Percentiles rank a stretch among this genome's conserved stretches.
Conservation (phyloP, 768 basidiomycete genomes). For the Suillus subluteus region DNA sequence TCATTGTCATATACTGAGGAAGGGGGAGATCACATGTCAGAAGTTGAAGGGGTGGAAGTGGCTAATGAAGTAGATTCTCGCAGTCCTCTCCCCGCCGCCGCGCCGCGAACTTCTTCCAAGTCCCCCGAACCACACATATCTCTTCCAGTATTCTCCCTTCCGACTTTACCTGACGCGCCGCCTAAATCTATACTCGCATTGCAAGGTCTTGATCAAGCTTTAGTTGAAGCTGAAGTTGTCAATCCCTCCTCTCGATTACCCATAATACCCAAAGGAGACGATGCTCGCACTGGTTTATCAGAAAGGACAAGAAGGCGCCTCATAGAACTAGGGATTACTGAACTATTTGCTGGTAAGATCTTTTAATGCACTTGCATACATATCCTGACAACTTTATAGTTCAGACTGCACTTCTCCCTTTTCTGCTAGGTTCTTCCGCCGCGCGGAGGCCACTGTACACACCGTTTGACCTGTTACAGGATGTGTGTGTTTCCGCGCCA, state of each 20-base stretch:
- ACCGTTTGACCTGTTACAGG: constrained; percentile 68
- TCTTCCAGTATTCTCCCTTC: constrained; percentile 73
- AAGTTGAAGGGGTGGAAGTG: too few species aligned
- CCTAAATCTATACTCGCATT: constrained; percentile 70
- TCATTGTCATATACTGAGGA: too few species aligned
- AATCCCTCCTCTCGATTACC: constrained; percentile 52
- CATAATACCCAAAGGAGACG: constrained; percentile 42
- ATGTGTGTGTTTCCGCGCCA: constrained; percentile 94
- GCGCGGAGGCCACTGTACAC: constrained; percentile 56
- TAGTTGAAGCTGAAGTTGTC: constrained; percentile 71
- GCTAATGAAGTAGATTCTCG: too few species aligned
- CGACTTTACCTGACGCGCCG: constrained; percentile 67
- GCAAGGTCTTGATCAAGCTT: constrained; percentile 78
- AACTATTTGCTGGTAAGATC: constrained; percentile 84
- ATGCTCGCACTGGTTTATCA: constrained; percentile 55
- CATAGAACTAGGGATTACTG: constrained; percentile 76
- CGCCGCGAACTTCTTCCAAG: constrained; percentile 15
- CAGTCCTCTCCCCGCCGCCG: constrained; percentile 9
- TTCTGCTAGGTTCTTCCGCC: constrained; percentile 59
- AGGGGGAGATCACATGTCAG: too few species aligned
- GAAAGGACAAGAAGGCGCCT: constrained; percentile 64
- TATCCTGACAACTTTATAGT: constrained; percentile 52
- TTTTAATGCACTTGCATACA: constrained; percentile 3
- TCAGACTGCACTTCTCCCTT: constrained; percentile 86
- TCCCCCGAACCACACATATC: constrained; percentile 29